Percentiles rank a stretch among this genome's conserved stretches.
Conservation (phyloP, 345 rosid species). For the Linum tenue region DNA sequence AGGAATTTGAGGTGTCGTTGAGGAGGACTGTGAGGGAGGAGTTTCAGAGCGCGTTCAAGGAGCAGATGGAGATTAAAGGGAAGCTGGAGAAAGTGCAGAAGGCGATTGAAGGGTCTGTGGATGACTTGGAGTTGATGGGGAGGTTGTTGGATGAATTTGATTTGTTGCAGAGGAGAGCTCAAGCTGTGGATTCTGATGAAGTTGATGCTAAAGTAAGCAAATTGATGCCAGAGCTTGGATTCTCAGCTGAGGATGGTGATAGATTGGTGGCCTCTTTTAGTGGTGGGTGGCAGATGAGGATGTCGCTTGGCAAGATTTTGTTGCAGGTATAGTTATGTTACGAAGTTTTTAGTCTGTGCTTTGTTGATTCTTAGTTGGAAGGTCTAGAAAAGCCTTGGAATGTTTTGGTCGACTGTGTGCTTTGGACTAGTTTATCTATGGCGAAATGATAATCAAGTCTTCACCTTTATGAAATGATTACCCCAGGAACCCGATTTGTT, state of each 20-base stretch:
- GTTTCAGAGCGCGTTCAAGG: conserved; percentile 75
- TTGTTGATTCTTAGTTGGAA: not conserved
- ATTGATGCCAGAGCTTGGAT: conserved; percentile 90
- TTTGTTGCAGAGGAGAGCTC: conserved; percentile 74
- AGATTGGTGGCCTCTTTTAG: conserved; percentile 93
- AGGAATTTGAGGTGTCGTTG: conserved; percentile 87
- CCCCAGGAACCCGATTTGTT: conserved; percentile 81
- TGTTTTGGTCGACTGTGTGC: not conserved
- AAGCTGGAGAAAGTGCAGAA: conserved; percentile 75
- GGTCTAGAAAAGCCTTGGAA: not conserved
- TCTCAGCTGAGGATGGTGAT: conserved; percentile 67
- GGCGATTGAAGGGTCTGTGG: conserved; percentile 65
- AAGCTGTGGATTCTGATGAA: conserved; percentile 53
- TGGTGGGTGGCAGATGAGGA: conserved; percentile 99
- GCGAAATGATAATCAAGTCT: conserved; percentile 11
- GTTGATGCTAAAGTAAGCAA: conserved; percentile 82
- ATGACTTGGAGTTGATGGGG: conserved; percentile 92
- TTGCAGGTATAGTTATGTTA: conserved; percentile 51
- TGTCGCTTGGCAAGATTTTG: conserved; percentile 93
- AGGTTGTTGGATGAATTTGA: conserved; percentile 92
- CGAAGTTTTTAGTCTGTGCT: not conserved
- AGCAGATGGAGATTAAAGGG: conserved; percentile 72
- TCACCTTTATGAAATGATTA: conserved; percentile 1
- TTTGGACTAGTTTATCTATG: not conserved
- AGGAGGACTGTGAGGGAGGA: conserved; percentile 85